Percentiles rank a stretch among this genome's conserved stretches.
Evolutionary conservation across 192 early-diverging fungal genomes (phyloP).

Genomic region (Paraglomus brasilianum): DNA sequence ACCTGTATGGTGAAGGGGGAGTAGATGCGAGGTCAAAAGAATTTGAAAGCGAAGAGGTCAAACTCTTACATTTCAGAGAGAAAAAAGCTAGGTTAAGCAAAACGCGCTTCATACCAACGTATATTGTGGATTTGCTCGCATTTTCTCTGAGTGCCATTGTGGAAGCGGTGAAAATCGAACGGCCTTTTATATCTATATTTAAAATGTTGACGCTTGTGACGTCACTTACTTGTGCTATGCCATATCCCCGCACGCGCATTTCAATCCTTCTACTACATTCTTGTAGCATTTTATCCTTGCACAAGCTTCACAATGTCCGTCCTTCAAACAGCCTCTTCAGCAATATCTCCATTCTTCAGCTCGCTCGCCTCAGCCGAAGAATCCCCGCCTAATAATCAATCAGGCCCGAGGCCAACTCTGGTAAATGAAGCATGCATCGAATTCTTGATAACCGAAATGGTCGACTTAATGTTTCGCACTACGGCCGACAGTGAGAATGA

Average conservation of each 20-base stretch:
- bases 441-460: conserved; percentile 76
- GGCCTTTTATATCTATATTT: too few relatives aligned
- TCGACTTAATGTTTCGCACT: conserved; percentile 61
- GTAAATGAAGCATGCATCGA: conserved; percentile 73
- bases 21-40: background rate
- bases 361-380: conserved; percentile 21
- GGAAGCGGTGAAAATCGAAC: background rate
- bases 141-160: conserved; percentile 22
- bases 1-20: conserved; percentile 43
- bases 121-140: conserved; percentile 44
- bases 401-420: conserved; percentile 23
- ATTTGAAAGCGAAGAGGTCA: background rate
- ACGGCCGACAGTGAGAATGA: conserved; percentile 62
- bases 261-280: too few relatives aligned
- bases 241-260: too few relatives aligned
- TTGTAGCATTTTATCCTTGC: too few relatives aligned
- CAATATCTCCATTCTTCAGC: conserved; percentile 26
- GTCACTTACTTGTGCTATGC: too few relatives aligned
- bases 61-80: background rate
- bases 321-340: conserved; percentile 29
- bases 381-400: background rate
- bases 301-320: conserved; percentile 18
- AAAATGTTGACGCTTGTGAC: too few relatives aligned
- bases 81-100: background rate
- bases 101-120: conserved; percentile 40